Percentiles rank a stretch among this genome's conserved stretches.
These are phyloP conservation scores for Boletus barrowsii DNA, from an alignment of 768 basidiomycete genomes.

Conservation along the genomic window DNA sequence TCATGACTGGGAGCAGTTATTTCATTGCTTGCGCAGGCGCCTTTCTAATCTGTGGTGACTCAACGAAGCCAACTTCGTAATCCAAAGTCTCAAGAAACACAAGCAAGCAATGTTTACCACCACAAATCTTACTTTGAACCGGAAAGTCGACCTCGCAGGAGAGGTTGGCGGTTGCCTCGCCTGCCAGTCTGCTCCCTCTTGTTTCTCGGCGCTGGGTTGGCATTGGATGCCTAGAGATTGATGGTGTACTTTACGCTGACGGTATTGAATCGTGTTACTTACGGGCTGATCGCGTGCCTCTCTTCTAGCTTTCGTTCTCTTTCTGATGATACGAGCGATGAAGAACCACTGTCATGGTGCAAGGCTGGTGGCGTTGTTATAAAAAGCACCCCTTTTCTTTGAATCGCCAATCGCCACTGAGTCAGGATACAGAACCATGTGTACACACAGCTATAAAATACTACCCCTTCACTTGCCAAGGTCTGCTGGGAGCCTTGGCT, in stretches of 20 bases:
- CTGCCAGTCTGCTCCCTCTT: background rate
- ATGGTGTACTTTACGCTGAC: too few species aligned
- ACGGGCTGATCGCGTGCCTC: background rate
- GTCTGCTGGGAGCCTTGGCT: conserved; percentile 33
- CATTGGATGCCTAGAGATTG: background rate
- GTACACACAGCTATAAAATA: background rate
- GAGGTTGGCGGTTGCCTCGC: too few species aligned
- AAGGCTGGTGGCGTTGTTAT: background rate
- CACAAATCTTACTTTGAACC: background rate
- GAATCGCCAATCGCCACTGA: too few species aligned
- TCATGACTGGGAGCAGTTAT: too few species aligned
- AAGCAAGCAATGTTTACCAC: background rate
- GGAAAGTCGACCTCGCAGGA: background rate
- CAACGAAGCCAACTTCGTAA: background rate
- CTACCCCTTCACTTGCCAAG: background rate
- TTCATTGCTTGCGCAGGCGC: too few species aligned
- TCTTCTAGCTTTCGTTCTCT: background rate
- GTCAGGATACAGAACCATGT: too few species aligned
- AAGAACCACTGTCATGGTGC: too few species aligned
- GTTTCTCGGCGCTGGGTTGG: background rate
- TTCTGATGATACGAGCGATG: conserved; percentile 7
- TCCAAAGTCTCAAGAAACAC: background rate
- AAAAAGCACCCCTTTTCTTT: too few species aligned
- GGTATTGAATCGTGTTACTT: background rate
- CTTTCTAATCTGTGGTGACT: too few species aligned